Evolutionary conservation across 805 yeast species (phyloP).

Genomic region (Saccharomycopsis capsularis): DNA sequence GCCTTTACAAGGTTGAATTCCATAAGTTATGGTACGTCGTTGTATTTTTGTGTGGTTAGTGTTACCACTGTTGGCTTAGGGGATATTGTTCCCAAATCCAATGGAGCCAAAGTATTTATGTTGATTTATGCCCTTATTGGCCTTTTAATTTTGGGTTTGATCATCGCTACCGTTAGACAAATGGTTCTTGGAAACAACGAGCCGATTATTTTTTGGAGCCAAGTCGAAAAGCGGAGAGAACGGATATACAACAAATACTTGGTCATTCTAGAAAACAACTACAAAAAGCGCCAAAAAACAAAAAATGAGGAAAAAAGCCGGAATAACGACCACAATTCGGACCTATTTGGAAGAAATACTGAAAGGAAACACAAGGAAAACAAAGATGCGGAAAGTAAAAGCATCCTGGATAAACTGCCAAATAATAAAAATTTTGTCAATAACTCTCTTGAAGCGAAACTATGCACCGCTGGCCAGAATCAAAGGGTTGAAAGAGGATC

Average conservation of each 20-base stretch:
- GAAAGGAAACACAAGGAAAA: background rate
- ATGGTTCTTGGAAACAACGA: conserved; percentile 55
- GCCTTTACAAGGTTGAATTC: conserved; percentile 41
- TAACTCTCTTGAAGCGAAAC: background rate
- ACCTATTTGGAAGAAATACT: background rate
- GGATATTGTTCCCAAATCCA: conserved; percentile 51
- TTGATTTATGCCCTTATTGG: conserved; percentile 65
- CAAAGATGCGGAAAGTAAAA: too few relatives aligned
- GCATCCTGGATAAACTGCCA: too few relatives aligned
- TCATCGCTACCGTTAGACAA: conserved; percentile 61
- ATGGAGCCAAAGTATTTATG: conserved; percentile 50
- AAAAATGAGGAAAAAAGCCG: background rate
- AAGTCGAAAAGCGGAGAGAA: conserved; percentile 45
- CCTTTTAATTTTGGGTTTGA: conserved; percentile 64
- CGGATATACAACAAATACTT: conserved; percentile 26
- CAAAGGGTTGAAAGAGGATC: background rate
- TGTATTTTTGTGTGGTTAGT: conserved; percentile 69
- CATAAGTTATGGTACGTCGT: conserved; percentile 54
- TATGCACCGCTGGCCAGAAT: background rate
- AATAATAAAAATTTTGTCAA: too few relatives aligned
- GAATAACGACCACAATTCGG: background rate
- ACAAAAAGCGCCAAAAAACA: background rate
- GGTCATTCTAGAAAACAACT: conserved; percentile 10
- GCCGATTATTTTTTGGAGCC: conserved; percentile 61
- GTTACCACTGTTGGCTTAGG: conserved; percentile 78